These are phyloP conservation scores for Epicoccum nigrum DNA, from an alignment of 2,329 filamentous ascomycete genomes.

Conservation along the genomic window DNA sequence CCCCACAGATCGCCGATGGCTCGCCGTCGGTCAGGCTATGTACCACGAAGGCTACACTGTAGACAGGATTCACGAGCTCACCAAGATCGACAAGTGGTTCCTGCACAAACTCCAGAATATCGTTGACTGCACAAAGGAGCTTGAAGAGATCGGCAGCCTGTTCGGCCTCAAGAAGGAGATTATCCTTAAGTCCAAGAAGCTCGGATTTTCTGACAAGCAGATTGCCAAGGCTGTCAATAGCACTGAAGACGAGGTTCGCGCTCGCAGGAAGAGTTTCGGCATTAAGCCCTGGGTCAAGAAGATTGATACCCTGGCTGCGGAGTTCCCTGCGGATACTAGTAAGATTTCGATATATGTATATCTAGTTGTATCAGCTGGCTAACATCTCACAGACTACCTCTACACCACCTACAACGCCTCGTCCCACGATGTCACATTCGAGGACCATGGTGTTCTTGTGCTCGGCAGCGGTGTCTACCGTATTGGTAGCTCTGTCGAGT, in stretches of 20 bases:
- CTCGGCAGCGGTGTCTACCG: slow-evolving; percentile 96
- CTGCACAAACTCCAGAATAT: slow-evolving; percentile 98
- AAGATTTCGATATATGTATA: background rate
- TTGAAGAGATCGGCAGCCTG: slow-evolving; percentile 82
- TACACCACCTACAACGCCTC: slow-evolving; percentile 98
- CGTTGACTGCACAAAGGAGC: slow-evolving; percentile 84
- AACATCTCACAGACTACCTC: slow-evolving; percentile 49
- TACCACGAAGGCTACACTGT: slow-evolving; percentile 95
- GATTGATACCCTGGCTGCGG: slow-evolving; percentile 95
- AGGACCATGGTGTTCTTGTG: slow-evolving; percentile 88
- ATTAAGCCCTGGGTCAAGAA: slow-evolving; percentile 97
- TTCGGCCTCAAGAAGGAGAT: slow-evolving; percentile 87
- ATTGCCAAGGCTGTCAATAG: slow-evolving; percentile 85
- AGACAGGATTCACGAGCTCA: slow-evolving; percentile 88
- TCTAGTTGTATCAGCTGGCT: too few species aligned
- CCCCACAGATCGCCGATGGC: slow-evolving; percentile 94
- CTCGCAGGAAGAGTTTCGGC: slow-evolving; percentile 80
- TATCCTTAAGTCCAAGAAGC: slow-evolving; percentile 90
- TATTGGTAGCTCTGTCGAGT: slow-evolving; percentile 96
- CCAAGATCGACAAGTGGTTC: slow-evolving; percentile 99
- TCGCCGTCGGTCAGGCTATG: slow-evolving; percentile 97
- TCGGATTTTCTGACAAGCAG: slow-evolving; percentile 96
- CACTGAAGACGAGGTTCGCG: slow-evolving; percentile 88
- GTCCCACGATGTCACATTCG: slow-evolving; percentile 89
- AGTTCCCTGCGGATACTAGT: slow-evolving; percentile 78